Conservation (phyloP, 148 eudicot genomes). For the Chenopodium formosanum region DNA sequence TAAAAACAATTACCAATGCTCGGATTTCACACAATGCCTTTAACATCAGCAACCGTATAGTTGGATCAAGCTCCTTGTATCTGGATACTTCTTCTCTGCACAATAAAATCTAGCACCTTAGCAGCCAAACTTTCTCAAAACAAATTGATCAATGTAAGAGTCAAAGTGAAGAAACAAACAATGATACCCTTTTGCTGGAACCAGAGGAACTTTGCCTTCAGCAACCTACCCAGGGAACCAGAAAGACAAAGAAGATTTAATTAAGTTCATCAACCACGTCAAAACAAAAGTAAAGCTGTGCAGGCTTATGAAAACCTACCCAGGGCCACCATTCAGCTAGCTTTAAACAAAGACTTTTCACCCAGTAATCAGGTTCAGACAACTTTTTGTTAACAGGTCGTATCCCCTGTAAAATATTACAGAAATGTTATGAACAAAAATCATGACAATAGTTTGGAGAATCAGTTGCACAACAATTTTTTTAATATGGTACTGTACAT, state of each 20-base stretch:
- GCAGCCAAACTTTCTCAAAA: slow-evolving; percentile 7
- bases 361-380: slow-evolving; percentile 62
- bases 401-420: slow-evolving; percentile 58
- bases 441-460: neutral
- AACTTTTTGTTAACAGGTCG: slow-evolving; percentile 51
- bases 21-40: slow-evolving; percentile 94
- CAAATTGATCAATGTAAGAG: neutral
- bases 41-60: slow-evolving; percentile 59
- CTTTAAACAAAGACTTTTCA: slow-evolving; percentile 67
- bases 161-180: slow-evolving; percentile 7
- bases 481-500: neutral
- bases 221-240: slow-evolving; percentile 61
- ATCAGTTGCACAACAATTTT: too few relatives aligned
- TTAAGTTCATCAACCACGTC: neutral
- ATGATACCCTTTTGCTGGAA: slow-evolving; percentile 68
- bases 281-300: neutral
- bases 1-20: slow-evolving; percentile 43
- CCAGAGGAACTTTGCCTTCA: slow-evolving; percentile 74
- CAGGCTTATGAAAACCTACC: slow-evolving; percentile 47
- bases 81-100: slow-evolving; percentile 70
- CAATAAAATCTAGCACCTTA: slow-evolving; percentile 16
- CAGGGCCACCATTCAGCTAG: slow-evolving; percentile 86
- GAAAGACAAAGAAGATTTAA: neutral
- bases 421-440: slow-evolving; percentile 1
- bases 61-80: slow-evolving; percentile 82